Conservation (phyloP, 331 rosid species). For the Pyracantha coccinea region DNA sequence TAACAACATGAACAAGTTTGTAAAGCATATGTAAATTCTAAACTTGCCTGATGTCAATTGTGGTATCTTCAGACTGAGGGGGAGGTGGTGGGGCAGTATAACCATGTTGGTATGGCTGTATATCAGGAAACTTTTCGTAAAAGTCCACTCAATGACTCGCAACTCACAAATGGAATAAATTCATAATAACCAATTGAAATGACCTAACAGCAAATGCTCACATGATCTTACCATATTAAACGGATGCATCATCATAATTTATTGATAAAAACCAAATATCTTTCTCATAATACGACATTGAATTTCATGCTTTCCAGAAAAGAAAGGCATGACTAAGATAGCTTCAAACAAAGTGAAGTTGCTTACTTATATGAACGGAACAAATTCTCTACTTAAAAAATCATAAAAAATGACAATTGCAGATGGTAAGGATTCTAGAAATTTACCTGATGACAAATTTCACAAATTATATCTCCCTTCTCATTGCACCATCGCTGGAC, state of each 20-base stretch:
- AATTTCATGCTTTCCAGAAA: not conserved
- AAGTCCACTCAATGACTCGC: conserved; percentile 4
- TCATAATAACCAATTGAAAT: not conserved
- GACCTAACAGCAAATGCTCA: not conserved
- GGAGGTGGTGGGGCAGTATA: conserved; percentile 35
- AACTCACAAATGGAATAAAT: not conserved
- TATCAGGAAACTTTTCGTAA: conserved; percentile 5
- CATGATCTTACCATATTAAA: not conserved
- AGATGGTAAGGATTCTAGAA: not conserved
- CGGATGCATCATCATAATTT: not conserved
- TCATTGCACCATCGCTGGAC: conserved; percentile 67
- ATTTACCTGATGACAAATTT: conserved; percentile 55
- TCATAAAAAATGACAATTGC: not conserved
- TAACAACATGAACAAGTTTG: not conserved
- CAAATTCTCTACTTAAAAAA: not conserved
- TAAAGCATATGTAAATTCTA: not conserved
- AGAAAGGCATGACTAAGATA: not conserved
- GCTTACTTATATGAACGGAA: not conserved
- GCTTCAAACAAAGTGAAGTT: not conserved
- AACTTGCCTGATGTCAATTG: conserved; percentile 48
- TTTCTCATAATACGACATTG: not conserved
- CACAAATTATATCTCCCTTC: conserved; percentile 55
- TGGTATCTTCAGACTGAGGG: conserved; percentile 35
- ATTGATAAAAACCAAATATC: not conserved
- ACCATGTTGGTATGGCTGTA: conserved; percentile 40